Evolutionary conservation across 805 yeast species (phyloP).

Genomic region (Jamesozyma piceae): DNA sequence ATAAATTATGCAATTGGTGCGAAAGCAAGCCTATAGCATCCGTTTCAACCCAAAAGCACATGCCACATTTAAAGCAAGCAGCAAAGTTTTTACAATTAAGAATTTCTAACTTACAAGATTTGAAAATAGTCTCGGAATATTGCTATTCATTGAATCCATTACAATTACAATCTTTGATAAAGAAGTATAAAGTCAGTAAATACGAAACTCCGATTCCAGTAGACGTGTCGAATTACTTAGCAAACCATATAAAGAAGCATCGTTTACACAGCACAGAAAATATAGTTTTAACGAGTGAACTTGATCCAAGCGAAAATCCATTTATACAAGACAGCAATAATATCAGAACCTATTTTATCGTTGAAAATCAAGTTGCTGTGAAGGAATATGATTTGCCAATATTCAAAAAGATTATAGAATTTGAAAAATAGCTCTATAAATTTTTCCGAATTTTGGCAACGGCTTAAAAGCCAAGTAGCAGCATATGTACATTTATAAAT

Average conservation of each 20-base stretch:
- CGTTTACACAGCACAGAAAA: neutral
- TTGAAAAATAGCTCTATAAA: neutral
- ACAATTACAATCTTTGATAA: conserved; percentile 10
- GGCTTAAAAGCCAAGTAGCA: too few species aligned
- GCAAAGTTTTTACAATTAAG: conserved; percentile 11
- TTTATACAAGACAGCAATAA: neutral
- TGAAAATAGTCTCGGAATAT: conserved; percentile 8
- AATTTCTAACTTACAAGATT: conserved; percentile 7
- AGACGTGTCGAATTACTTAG: conserved; percentile 8
- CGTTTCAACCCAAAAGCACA: neutral
- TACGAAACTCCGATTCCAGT: conserved; percentile 7
- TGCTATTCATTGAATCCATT: conserved; percentile 8
- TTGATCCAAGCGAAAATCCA: neutral
- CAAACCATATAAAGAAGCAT: conserved; percentile 7
- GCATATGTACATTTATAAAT: too few species aligned
- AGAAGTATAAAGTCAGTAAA: conserved; percentile 9
- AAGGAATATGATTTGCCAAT: neutral
- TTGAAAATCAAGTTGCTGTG: neutral
- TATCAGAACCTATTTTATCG: neutral
- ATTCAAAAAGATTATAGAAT: conserved; percentile 1
- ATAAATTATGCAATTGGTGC: conserved; percentile 6
- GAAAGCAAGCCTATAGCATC: neutral
- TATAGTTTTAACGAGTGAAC: neutral
- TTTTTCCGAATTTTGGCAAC: too few species aligned
- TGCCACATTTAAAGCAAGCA: conserved; percentile 6